These are phyloP conservation scores for Calocera viscosa DNA, from an alignment of 768 basidiomycete species.

Conservation along the genomic window DNA sequence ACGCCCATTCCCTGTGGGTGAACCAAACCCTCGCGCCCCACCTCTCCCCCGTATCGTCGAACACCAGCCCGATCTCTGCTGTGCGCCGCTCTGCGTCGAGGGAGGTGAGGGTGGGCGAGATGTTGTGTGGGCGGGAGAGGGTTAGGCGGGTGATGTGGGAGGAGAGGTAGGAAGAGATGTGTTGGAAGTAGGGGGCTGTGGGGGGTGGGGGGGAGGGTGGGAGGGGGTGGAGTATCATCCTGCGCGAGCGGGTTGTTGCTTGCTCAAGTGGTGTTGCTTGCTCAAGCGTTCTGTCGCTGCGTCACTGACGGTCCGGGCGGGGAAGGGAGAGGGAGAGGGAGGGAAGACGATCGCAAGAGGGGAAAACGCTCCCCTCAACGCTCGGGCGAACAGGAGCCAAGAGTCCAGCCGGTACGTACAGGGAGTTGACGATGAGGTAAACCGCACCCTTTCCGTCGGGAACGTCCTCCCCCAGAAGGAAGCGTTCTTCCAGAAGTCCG, in stretches of 20 bases:
- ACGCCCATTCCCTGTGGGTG: background rate
- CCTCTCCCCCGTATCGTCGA: background rate
- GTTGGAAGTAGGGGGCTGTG: background rate
- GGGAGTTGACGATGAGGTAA: too few species aligned
- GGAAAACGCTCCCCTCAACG: too few species aligned
- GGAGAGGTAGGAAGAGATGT: background rate
- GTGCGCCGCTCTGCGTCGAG: background rate
- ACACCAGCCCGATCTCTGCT: background rate
- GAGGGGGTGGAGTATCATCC: background rate
- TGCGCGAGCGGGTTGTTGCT: background rate
- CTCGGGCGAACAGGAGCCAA: too few species aligned
- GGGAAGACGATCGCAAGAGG: too few species aligned
- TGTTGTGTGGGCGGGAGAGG: background rate
- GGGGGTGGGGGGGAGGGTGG: background rate
- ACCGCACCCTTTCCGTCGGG: too few species aligned
- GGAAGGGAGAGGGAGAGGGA: background rate
- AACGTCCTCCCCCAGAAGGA: too few species aligned
- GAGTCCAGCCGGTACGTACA: too few species aligned
- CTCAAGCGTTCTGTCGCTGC: too few species aligned
- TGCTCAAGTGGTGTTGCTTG: too few species aligned
- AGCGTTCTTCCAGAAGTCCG: too few species aligned
- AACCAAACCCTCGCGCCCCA: background rate
- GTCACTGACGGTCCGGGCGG: too few species aligned
- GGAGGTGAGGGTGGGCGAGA: background rate
- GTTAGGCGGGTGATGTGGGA: background rate